Evolutionary conservation across 78 protist species (phyloP), one percentile per base, ranked within the genome.

Genomic region (Dictyostelium brefeldianum): DNA sequence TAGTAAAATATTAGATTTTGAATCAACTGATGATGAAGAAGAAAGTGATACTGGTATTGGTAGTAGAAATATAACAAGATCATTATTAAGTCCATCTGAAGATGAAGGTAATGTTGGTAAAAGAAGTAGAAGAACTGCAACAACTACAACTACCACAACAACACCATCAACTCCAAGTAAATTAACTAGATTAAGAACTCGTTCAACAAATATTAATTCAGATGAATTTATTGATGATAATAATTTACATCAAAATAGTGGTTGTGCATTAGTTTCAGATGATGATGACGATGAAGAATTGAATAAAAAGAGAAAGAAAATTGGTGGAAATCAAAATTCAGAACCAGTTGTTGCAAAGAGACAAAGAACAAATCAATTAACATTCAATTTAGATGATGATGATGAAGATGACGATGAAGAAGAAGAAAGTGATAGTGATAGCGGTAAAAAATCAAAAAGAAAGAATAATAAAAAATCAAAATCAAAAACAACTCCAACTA

Each of bases 401-500:
- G 31, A 62, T 22, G 54, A 56, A 0, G 65, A 51, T 2, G 65
- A 77, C 0, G 48, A 46, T 3, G 18, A 51, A 0, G 20, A 43
- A 14, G 48, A 27, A n/a, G 65, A 77, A 3, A 46, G 53, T 5
- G 27, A 29, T 18, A 29, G 59, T 22, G 46, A 15, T 50, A 31
- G 47, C 31, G 77, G 18, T 69, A 43, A 31, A 18, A 69, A 31
- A 69, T 29, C 10, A 69, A 36, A 36, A 10, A 51, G 12, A 29
- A 51, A 77, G 48, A 51, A 77, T 51, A 27, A 48, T 17, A 12
- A 78, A 53, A 46, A 51, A 31, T 6, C 51, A 51, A 54, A 51
- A 78, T 11, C 41, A 78, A 47, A n/a, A 36, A 69, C 77, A 69
- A 36, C 77, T 29, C 77, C 77, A 6, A 73, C 20, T 43, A 48